Conservation (phyloP, 805 yeast species). For the Komagataella pseudopastoris region DNA sequence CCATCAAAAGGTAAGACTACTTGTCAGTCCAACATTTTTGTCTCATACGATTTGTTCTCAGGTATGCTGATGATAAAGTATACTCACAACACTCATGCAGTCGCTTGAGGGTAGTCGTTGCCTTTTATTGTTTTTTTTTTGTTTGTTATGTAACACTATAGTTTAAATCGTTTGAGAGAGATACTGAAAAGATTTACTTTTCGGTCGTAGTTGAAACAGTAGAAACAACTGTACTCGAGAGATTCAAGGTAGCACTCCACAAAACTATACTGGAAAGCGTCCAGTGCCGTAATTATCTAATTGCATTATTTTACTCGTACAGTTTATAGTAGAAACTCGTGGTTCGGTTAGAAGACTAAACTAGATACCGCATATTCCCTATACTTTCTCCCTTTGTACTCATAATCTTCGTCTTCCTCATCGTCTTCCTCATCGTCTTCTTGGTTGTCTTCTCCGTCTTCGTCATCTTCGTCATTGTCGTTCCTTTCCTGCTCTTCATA, state of each 20-base stretch:
- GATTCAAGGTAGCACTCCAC: neutral
- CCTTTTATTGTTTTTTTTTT: neutral
- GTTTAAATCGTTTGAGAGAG: neutral
- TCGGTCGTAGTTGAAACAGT: neutral
- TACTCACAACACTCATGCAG: conserved; percentile 15
- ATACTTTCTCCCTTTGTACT: neutral
- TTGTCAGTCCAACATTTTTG: conserved; percentile 13
- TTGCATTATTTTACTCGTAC: neutral
- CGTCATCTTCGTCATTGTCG: conserved; percentile 4
- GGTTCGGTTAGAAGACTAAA: neutral
- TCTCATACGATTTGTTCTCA: conserved; percentile 12
- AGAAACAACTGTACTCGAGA: too few relatives aligned
- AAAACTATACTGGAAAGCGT: too few relatives aligned
- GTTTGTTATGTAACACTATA: neutral
- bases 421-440: neutral
- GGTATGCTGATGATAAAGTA: conserved; percentile 16
- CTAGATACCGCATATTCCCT: neutral
- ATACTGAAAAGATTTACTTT: neutral
- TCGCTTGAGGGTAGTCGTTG: neutral
- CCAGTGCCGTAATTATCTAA: too few relatives aligned
- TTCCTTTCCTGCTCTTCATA: neutral
- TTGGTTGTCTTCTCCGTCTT: neutral
- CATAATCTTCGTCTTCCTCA: neutral
- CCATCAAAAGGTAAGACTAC: conserved; percentile 3
- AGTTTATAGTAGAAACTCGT: neutral